phyloP scores from a whole-genome alignment of 192 early-diverging fungal genomes.

The Phlyctochytrium arcticum region DNA sequence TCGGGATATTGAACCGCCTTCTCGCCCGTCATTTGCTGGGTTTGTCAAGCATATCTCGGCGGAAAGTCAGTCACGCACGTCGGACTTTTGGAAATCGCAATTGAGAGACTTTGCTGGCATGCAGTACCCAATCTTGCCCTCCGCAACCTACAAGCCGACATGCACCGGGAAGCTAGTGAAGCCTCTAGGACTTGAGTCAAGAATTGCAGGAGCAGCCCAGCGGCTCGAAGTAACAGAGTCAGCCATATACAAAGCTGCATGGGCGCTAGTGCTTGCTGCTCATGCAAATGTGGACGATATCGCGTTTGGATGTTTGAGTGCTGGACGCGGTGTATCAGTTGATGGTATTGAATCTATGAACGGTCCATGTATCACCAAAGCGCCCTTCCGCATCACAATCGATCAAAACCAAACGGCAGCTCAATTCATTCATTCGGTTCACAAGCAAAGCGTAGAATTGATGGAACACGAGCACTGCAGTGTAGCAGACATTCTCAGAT shows the following conservation, averaged over 20 bases:
- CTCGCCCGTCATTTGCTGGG: slow-evolving; percentile 7
- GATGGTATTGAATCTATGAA: slow-evolving; percentile 21
- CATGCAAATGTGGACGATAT: slow-evolving; percentile 21
- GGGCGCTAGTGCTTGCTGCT: slow-evolving; percentile 24
- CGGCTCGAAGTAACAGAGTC: slow-evolving; percentile 11
- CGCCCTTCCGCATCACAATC: slow-evolving; percentile 4
- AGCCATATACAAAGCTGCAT: slow-evolving; percentile 20
- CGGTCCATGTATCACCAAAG: slow-evolving; percentile 9
- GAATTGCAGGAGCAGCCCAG: not conserved
- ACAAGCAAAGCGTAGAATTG: not conserved
- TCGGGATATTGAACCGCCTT: not conserved
- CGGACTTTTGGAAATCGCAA: slow-evolving; percentile 3
- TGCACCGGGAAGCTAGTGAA: not conserved
- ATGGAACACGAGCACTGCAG: slow-evolving; percentile 5
- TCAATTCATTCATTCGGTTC: not conserved
- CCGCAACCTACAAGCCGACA: not conserved
- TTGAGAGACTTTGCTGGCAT: slow-evolving; percentile 3
- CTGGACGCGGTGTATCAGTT: slow-evolving; percentile 20
- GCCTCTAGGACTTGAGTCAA: not conserved
- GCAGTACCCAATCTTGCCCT: not conserved
- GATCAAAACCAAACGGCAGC: not conserved
- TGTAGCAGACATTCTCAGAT: not conserved
- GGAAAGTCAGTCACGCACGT: not conserved
- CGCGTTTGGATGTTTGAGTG: slow-evolving; percentile 19
- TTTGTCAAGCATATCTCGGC: slow-evolving; percentile 8